Base-by-base conservation (phyloP, 306 rosid species). In the Amphicarpaea edgeworthii region DNA sequence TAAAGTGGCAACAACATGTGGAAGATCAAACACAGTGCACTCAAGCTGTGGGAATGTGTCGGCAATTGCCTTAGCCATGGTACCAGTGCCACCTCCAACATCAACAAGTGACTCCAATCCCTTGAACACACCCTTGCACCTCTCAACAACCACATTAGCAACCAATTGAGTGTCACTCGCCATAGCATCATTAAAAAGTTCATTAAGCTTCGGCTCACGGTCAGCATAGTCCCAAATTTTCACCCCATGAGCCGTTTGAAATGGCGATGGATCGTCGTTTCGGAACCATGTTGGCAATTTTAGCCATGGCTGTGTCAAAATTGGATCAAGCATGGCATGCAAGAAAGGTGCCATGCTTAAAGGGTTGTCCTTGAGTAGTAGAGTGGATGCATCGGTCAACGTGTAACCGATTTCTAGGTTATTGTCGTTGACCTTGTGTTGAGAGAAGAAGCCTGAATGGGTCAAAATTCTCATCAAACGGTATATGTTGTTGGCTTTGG, bases 71-170 rank as follows among this genome's bases (percentile, higher is more conserved):
- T 45, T 74, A 2, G 80, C 84, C 74, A 81, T 50, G 2, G 80
- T 70, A 9, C 82, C 86, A 20, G 54, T 83, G 4, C 67, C 83
- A 0, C 91, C 86, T 66, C 87, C 77, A 21, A 85, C 84, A 72
- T 72, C 55, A 3, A 85, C 88, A 50, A 88, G 7, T 2, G 91
- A 81, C 8, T 38, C 57, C 80, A 81, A 34, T 0, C 85, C 86
- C 24, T 57, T 63, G 46, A 88, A 88, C 47, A 76, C 81, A 0
- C 51, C 72, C 30, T 23, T 17, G 19, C 79, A 78, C 61, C 40
- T 76, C 14, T 79, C 74, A 14, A 30, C 43, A 65, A 88, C 37
- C 10, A n/a, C 23, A 30, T 37, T 64, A 0, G 79, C 46, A 14
- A 81, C 3, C 26, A 85, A 2, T 16, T 46, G 16, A 20, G 86